These are phyloP conservation scores for Parachaetomium inaequale DNA, from an alignment of 495 filamentous ascomycete genomes.

Conservation along the genomic window DNA sequence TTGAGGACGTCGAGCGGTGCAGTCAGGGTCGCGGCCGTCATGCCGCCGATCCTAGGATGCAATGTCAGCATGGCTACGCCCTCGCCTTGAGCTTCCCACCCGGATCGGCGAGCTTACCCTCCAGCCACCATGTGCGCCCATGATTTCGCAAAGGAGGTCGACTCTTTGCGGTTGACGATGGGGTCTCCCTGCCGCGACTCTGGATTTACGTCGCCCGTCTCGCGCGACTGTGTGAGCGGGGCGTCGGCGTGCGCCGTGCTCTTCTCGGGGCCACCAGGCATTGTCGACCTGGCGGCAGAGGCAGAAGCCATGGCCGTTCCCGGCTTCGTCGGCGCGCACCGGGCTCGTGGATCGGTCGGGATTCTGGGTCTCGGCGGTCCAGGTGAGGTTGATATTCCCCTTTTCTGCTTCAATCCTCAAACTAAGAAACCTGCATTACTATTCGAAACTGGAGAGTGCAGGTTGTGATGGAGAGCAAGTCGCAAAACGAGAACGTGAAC, in stretches of 20 bases:
- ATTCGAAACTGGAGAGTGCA: neutral
- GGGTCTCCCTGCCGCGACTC: slow-evolving; percentile 35
- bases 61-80: slow-evolving; percentile 2
- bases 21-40: slow-evolving; percentile 81
- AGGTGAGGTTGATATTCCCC: neutral
- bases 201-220: slow-evolving; percentile 57
- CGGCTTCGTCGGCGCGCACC: neutral
- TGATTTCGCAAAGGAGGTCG: slow-evolving; percentile 62
- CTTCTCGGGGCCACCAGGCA: slow-evolving; percentile 24
- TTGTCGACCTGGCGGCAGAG: slow-evolving; percentile 19
- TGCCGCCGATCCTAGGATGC: slow-evolving; percentile 66
- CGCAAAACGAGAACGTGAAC: neutral
- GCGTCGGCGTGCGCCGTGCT: slow-evolving; percentile 18
- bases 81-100: neutral
- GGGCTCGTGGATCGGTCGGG: neutral
- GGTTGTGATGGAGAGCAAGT: neutral
- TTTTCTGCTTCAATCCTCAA: neutral
- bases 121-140: slow-evolving; percentile 88
- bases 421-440: neutral
- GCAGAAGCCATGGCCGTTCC: slow-evolving; percentile 24
- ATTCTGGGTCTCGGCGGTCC: neutral
- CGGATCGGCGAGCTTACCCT: slow-evolving; percentile 53
- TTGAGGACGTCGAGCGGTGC: slow-evolving; percentile 88
- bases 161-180: slow-evolving; percentile 30
- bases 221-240: slow-evolving; percentile 55